Conservation (phyloP, 2,329 filamentous ascomycete species). For the Exophiala sp. region DNA sequence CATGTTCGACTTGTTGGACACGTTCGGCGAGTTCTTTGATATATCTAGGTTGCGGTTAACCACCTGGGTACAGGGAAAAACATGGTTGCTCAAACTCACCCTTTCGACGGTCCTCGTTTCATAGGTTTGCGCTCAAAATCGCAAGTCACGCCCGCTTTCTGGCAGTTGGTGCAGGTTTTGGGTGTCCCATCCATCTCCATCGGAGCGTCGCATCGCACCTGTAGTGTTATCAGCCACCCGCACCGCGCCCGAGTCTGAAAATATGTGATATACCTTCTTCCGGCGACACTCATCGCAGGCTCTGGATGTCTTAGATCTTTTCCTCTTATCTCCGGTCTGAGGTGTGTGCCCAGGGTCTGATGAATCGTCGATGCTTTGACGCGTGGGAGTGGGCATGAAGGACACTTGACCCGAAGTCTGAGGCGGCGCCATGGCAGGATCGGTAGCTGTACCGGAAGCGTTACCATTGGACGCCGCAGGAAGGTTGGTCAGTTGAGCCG, state of each 20-base stretch:
- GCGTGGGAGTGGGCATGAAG: constrained; percentile 14
- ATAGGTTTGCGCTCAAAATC: constrained; percentile 84
- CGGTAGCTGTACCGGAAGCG: constrained; percentile 4
- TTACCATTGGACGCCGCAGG: constrained; percentile 10
- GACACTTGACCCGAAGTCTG: constrained; percentile 13
- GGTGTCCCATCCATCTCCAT: constrained; percentile 62
- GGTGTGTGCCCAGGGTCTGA: constrained; percentile 16
- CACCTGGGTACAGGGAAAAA: background rate
- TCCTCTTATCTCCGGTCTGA: constrained; percentile 58
- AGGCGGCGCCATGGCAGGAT: constrained; percentile 22
- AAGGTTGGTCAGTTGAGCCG: constrained; percentile 8
- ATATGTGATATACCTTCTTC: constrained; percentile 59
- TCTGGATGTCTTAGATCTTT: constrained; percentile 80
- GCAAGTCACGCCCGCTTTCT: constrained; percentile 70
- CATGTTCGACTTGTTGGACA: constrained; percentile 76
- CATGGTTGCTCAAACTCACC: constrained; percentile 47
- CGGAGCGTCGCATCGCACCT: constrained; percentile 80
- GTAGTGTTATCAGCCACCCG: background rate
- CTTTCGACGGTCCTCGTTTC: constrained; percentile 86
- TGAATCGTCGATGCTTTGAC: constrained; percentile 18
- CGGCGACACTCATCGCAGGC: constrained; percentile 86
- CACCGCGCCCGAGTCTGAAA: background rate
- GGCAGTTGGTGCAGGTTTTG: constrained; percentile 76
- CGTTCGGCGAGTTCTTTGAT: constrained; percentile 89
- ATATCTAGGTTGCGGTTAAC: constrained; percentile 52